A percentile compares a stretch with the other conserved stretches of the same genome.
Evolutionary conservation across 164 flowering plant species (phyloP).

Genomic region (Vitis amurensis): DNA sequence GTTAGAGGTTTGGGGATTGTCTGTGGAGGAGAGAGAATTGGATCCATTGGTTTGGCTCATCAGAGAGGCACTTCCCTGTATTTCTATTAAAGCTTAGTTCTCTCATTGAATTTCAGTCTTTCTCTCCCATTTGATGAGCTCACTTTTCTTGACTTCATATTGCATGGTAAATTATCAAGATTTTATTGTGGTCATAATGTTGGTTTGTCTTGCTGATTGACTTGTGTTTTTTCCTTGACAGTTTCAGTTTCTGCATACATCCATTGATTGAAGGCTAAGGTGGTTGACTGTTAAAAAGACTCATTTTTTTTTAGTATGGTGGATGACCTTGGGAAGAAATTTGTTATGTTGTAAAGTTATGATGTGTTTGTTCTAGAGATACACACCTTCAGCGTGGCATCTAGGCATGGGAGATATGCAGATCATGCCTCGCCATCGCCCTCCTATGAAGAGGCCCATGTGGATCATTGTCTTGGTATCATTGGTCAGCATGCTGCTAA

Average conservation of each 20-base stretch:
- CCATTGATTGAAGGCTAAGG: constrained; percentile 4
- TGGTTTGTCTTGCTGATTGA: no score
- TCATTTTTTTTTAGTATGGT: not conserved
- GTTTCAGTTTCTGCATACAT: not conserved
- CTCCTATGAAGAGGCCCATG: constrained; percentile 63
- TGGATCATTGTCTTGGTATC: constrained; percentile 85
- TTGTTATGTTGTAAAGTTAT: constrained; percentile 13
- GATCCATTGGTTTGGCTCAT: not conserved
- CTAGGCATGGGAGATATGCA: constrained; percentile 66
- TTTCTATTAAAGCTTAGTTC: not conserved
- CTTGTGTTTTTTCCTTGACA: no score
- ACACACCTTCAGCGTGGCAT: constrained; percentile 64
- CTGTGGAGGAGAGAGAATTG: no score
- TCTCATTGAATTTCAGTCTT: not conserved
- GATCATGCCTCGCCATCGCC: constrained; percentile 75
- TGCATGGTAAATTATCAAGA: no score
- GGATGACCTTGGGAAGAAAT: not conserved
- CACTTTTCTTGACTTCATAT: not conserved
- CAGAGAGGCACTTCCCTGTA: not conserved
- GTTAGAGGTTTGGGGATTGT: no score
- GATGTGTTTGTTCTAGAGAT: constrained; percentile 50
- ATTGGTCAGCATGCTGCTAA: constrained; percentile 64
- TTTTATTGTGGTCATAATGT: no score
- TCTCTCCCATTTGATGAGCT: not conserved
- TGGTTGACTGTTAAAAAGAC: not conserved